phyloP scores from a whole-genome alignment of 1,139 yeast genomes.

The Candida freyschussii region DNA sequence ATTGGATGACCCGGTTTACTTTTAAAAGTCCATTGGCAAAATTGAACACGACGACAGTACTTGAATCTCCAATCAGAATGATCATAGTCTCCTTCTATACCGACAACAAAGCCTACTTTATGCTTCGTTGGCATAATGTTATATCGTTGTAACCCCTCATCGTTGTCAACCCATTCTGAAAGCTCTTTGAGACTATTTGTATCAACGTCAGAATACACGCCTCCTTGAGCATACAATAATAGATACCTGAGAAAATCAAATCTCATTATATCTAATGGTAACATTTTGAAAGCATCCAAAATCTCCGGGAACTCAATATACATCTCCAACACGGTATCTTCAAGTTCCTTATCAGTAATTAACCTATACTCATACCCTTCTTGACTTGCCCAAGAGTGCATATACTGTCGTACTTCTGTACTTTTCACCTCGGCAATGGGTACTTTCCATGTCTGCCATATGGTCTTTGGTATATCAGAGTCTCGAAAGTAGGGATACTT shows the following conservation, averaged over 20 bases:
- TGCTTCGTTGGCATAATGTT: neutral
- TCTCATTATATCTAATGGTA: slow-evolving; percentile 75
- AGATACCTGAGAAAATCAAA: slow-evolving; percentile 89
- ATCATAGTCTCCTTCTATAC: slow-evolving; percentile 91
- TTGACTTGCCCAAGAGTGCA: slow-evolving; percentile 18
- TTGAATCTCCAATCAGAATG: slow-evolving; percentile 64
- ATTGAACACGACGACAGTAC: slow-evolving; percentile 69
- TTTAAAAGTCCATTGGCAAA: slow-evolving; percentile 78
- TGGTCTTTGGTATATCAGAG: slow-evolving; percentile 15
- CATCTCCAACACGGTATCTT: slow-evolving; percentile 51
- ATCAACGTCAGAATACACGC: slow-evolving; percentile 86
- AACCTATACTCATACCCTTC: slow-evolving; percentile 59
- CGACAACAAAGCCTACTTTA: slow-evolving; percentile 67
- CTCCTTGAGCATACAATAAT: slow-evolving; percentile 81
- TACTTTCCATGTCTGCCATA: slow-evolving; percentile 24
- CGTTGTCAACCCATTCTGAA: slow-evolving; percentile 48
- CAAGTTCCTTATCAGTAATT: slow-evolving; percentile 66
- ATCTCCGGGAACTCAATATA: slow-evolving; percentile 74
- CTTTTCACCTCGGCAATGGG: slow-evolving; percentile 11
- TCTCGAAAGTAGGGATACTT: slow-evolving; percentile 16
- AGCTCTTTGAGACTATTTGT: slow-evolving; percentile 58
- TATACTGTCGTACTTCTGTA: slow-evolving; percentile 9
- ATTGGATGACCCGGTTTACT: slow-evolving; percentile 88
- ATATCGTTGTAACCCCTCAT: slow-evolving; percentile 1
- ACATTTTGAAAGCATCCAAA: slow-evolving; percentile 60